These are phyloP conservation scores for Aureococcus anophagefferens DNA, from an alignment of 108 stramenopile species.

Conservation along the genomic window DNA sequence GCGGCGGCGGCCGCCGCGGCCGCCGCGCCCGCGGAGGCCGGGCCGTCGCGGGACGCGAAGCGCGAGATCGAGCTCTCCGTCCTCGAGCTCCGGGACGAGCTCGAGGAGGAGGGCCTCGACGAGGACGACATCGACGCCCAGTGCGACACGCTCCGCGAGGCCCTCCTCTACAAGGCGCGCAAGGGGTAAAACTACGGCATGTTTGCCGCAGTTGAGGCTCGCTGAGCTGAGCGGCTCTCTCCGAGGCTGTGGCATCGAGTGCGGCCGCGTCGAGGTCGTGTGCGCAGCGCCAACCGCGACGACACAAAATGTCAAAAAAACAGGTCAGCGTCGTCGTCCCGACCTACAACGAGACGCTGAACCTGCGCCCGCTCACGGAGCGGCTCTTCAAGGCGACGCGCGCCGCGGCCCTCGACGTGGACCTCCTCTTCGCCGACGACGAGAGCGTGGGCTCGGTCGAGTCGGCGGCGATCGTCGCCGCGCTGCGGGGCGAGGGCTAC, in stretches of 20 bases:
- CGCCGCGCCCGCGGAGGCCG: too few relatives aligned
- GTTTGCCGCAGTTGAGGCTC: too few relatives aligned
- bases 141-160: neutral
- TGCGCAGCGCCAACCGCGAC: too few relatives aligned
- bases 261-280: too few relatives aligned
- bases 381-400: slow-evolving; percentile 13
- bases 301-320: too few relatives aligned
- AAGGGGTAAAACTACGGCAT: too few relatives aligned
- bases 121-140: neutral
- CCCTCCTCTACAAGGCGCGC: neutral
- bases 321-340: slow-evolving; percentile 12
- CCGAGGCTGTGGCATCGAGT: too few relatives aligned
- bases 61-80: neutral
- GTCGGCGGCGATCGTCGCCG: neutral
- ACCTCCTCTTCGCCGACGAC: slow-evolving; percentile 19
- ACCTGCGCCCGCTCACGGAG: slow-evolving; percentile 13
- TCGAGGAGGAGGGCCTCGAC: neutral
- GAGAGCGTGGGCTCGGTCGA: slow-evolving; percentile 2
- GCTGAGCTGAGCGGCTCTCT: too few relatives aligned
- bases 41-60: neutral
- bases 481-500: slow-evolving; percentile 7
- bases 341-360: slow-evolving; percentile 13
- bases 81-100: neutral
- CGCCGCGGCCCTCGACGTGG: neutral
- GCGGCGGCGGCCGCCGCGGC: too few relatives aligned